Evolutionary conservation across 1,284 basidiomycete genomes (phyloP).

Genomic region (Anthracocystis walkeri): DNA sequence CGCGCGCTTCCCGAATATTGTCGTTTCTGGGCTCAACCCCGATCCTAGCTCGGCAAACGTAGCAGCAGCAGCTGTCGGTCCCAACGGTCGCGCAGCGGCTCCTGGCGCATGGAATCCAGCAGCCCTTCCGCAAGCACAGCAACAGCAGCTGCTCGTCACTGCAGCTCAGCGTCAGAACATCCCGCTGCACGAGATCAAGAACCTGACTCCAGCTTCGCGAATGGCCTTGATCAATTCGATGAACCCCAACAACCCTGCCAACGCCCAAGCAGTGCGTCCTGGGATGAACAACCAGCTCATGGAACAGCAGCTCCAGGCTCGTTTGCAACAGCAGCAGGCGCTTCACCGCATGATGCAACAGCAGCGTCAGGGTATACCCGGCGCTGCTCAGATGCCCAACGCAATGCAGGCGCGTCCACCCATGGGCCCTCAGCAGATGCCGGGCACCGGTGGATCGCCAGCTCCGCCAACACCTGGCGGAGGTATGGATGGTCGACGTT

Average conservation of each 20-base stretch:
- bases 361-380: constrained; percentile 46
- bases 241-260: constrained; percentile 52
- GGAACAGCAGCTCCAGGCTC: constrained; percentile 61
- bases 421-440: constrained; percentile 41
- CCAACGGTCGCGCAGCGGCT: constrained; percentile 31
- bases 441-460: constrained; percentile 36
- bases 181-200: constrained; percentile 65
- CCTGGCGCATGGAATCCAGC: constrained; percentile 49
- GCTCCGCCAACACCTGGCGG: constrained; percentile 44
- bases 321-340: constrained; percentile 57
- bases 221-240: constrained; percentile 60
- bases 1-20: constrained; percentile 51
- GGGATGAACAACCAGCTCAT: constrained; percentile 44
- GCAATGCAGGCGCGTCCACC: constrained; percentile 47
- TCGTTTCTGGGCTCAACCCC: constrained; percentile 32
- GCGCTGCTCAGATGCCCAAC: constrained; percentile 30
- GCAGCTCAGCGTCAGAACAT: constrained; percentile 64
- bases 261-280: constrained; percentile 41
- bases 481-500: constrained; percentile 42
- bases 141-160: constrained; percentile 62
- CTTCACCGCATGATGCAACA: constrained; percentile 59
- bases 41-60: constrained; percentile 20
- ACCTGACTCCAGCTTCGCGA: constrained; percentile 57
- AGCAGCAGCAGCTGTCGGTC: constrained; percentile 12
- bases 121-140: constrained; percentile 57